Conservation (phyloP, 2,329 filamentous ascomycete genomes). For the Phaeomoniella chlamydospora region DNA sequence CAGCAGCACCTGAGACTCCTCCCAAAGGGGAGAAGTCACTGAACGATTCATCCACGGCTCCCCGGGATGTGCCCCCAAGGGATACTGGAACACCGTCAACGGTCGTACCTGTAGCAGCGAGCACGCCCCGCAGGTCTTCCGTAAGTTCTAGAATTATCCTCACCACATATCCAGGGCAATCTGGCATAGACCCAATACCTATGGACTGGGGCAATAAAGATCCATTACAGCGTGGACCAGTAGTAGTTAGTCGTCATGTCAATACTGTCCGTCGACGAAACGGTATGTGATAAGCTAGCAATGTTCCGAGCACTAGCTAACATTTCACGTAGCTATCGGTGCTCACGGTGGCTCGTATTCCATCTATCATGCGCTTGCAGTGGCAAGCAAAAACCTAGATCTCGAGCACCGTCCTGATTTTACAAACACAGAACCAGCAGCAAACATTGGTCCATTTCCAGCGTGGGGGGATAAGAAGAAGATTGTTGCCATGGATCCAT, state of each 20-base stretch:
- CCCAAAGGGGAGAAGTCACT: slow-evolving; percentile 6
- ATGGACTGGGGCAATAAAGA: slow-evolving; percentile 79
- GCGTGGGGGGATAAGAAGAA: slow-evolving; percentile 84
- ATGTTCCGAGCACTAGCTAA: slow-evolving; percentile 11
- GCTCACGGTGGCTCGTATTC: slow-evolving; percentile 84
- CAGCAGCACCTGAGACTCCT: slow-evolving; percentile 11
- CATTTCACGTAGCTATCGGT: slow-evolving; percentile 39
- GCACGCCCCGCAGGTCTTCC: slow-evolving; percentile 5
- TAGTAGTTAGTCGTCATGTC: slow-evolving; percentile 66
- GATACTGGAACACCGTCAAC: slow-evolving; percentile 4
- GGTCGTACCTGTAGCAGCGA: slow-evolving; percentile 6
- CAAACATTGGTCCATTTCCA: slow-evolving; percentile 72
- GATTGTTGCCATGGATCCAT: slow-evolving; percentile 95
- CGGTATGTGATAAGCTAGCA: slow-evolving; percentile 35
- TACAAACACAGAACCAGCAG: slow-evolving; percentile 84
- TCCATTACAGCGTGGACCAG: slow-evolving; percentile 62
- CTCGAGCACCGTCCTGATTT: slow-evolving; percentile 66
- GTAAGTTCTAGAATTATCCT: slow-evolving; percentile 48
- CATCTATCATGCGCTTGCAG: slow-evolving; percentile 85
- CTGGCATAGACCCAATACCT: slow-evolving; percentile 78
- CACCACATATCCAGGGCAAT: slow-evolving; percentile 84
- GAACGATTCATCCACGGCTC: slow-evolving; percentile 5
- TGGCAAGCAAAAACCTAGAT: slow-evolving; percentile 80
- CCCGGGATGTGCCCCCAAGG: slow-evolving; percentile 1
- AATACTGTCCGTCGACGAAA: slow-evolving; percentile 70